Evolutionary conservation across 305 asterid species (phyloP).

Genomic region (Caryopteris hybrid): DNA sequence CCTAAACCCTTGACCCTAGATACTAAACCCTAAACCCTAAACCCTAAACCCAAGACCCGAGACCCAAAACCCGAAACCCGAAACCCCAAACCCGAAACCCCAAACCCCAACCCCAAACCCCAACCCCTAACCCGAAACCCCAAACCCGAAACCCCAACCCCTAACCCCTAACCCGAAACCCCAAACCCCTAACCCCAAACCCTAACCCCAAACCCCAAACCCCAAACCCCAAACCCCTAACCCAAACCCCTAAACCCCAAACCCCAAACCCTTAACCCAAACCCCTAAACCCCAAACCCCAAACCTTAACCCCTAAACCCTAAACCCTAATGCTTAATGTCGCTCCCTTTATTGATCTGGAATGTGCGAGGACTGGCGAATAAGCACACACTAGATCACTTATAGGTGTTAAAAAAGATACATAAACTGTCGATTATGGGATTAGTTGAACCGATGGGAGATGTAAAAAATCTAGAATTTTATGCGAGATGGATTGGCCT

Average conservation of each 20-base stretch:
- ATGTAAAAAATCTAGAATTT: too few species aligned
- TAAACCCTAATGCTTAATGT: neutral
- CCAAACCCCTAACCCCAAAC: neutral
- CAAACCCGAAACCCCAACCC: slow-evolving; percentile 5
- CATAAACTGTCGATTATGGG: too few species aligned
- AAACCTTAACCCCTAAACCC: neutral
- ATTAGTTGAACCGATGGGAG: too few species aligned
- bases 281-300: slow-evolving; percentile 5
- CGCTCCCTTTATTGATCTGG: neutral
- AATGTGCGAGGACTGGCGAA: too few species aligned
- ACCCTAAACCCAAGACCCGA: slow-evolving; percentile 8
- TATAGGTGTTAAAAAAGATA: neutral
- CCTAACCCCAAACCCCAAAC: slow-evolving; percentile 1
- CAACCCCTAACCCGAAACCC: slow-evolving; percentile 2
- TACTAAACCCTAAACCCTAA: slow-evolving; percentile 13
- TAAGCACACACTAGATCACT: neutral
- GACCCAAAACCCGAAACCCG: neutral
- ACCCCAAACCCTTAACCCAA: slow-evolving; percentile 9
- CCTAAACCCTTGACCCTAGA: slow-evolving; percentile 19
- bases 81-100: neutral
- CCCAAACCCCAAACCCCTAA: slow-evolving; percentile 11
- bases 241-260: slow-evolving; percentile 4
- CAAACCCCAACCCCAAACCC: slow-evolving; percentile 2
- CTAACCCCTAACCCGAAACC: neutral
- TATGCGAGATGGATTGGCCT: too few species aligned